These are phyloP conservation scores for Venturia nashicola DNA, from an alignment of 2,329 filamentous ascomycete species.

Conservation along the genomic window DNA sequence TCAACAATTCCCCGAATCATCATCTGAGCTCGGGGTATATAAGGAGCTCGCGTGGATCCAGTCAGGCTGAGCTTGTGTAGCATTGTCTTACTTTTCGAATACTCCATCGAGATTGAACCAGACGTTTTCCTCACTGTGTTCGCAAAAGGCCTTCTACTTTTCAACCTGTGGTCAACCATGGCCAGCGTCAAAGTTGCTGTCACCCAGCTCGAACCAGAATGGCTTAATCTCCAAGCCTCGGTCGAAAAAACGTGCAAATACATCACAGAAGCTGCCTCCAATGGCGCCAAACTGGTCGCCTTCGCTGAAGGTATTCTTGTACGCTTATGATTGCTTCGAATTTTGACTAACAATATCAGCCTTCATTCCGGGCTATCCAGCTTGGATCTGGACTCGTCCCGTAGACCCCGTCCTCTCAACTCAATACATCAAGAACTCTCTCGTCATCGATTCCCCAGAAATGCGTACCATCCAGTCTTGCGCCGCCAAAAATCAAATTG, in stretches of 20 bases:
- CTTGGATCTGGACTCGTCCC: slow-evolving; percentile 25
- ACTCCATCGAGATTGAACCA: not conserved
- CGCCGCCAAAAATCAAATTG: slow-evolving; percentile 22
- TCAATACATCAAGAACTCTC: slow-evolving; percentile 33
- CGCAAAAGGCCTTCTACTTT: not conserved
- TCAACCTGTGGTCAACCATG: not conserved
- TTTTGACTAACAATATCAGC: slow-evolving; percentile 6
- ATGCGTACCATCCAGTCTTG: slow-evolving; percentile 30
- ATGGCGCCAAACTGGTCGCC: slow-evolving; percentile 36
- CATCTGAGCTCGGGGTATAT: not conserved
- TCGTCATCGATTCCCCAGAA: slow-evolving; percentile 27
- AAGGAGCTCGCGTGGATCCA: not conserved
- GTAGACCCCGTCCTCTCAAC: slow-evolving; percentile 28
- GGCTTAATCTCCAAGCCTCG: slow-evolving; percentile 44
- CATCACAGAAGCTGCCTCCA: slow-evolving; percentile 42
- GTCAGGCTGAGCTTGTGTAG: not conserved
- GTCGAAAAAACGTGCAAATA: slow-evolving; percentile 45
- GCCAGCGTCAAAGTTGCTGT: slow-evolving; percentile 29
- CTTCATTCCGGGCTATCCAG: slow-evolving; percentile 34
- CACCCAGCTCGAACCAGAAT: slow-evolving; percentile 47
- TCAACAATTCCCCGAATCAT: not conserved
- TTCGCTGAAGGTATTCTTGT: slow-evolving; percentile 18
- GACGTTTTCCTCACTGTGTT: not conserved
- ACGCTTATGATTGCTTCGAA: not conserved
- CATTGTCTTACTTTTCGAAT: not conserved